Base-by-base conservation (phyloP, 2,329 filamentous ascomycete species). In the Fusarium sp. region DNA sequence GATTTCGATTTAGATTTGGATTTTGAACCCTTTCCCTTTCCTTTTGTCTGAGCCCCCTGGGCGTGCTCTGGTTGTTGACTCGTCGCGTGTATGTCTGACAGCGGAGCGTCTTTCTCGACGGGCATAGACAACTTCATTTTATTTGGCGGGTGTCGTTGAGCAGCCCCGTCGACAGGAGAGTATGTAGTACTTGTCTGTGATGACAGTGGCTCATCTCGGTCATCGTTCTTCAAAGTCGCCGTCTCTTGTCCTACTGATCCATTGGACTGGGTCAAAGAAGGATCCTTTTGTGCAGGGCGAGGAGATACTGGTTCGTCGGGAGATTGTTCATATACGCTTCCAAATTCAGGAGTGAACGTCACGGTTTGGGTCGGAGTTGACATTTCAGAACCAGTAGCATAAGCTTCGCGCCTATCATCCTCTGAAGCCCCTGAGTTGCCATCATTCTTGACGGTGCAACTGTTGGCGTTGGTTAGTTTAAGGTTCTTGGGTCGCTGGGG, bases 21-120 rank as follows among this genome's bases (percentile, higher is more conserved):
- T 38, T 38, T 71, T n/a, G 69, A 68, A 27, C 73, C 77, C 51
- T 65, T 73, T 12, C 46, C 32, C 59, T 65, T 58, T 8, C 30
- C 45, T 57, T 65, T 48, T 20, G 48, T 27, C n/a, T 64, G 69
- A 22, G 41, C 20, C 11, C 47, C 61, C 18, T 54, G 57, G 27
- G 11, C 24, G 6, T n/a, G 18, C 12, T 56, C 48, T 27, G n/a
- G 24, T n/a, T 41, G 46, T 22, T 44, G 40, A 12, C 34, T 51
- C 34, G 34, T 38, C 18, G 34, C 10, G 34, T 38, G 34, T 16
- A 24, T 18, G n/a, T 53, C 20, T 3, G 44, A 44, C 4, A 9
- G 6, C 20, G 43, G 24, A 25, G 13, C 9, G 18, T 56, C 51
- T n/a, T 38, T 46, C 13, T 15, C 34, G 16, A 49, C 27, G 20